Base-by-base conservation (phyloP, 257 asterid genomes). In the Rhazya stricta region DNA sequence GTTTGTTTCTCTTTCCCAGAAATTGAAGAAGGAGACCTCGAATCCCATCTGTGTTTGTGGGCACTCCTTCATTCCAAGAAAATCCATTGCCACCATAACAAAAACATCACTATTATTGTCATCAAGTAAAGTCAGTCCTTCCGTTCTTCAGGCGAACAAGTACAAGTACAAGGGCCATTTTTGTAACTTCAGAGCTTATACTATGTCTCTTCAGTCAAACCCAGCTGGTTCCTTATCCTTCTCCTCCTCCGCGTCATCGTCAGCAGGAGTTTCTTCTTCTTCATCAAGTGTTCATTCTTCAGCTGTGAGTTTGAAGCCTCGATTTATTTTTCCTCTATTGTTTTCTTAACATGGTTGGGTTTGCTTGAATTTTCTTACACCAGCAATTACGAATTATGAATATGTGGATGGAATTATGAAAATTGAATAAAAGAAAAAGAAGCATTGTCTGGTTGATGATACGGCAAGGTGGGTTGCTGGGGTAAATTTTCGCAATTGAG, bases 181-280 rank as follows among this genome's bases (percentile, higher is more conserved):
- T 65, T 81, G 50, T 75, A 61, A 23, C 25, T 48, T 67, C 71
- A 78, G 87, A 75, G 85, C 87, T 85, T 76, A 81, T 46, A 80
- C 82, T 74, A 90, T 89, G 96, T 83, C 96, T 54, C 76, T 72
- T 3, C 86, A 87, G 54, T 82, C 96, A 73, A 87, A 71, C 63
- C 86, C 88, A 19, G 88, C 81, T 80, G 92, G 83, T 34, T 42
- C 74, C 36, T 19, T 41, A 1, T 65, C 70, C 34, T 25, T 34
- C 63, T 57, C 32, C 46, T 77, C 88, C 25, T 78, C 86, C 18
- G 79, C 89, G 51, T 51, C 75, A 46, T 63, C 82, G 25, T 61
- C 57, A 3, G 76, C 85, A 21, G 74, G 29, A 60, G 66, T 60
- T 34, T 63, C 45, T 36, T 15, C 69, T 65, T 36, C 87, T 67